A percentile compares a stretch with the other conserved stretches of the same genome.
Conservation (phyloP, 225 moss, liverwort and hornwort genomes). For the Anthoceros angustus region DNA sequence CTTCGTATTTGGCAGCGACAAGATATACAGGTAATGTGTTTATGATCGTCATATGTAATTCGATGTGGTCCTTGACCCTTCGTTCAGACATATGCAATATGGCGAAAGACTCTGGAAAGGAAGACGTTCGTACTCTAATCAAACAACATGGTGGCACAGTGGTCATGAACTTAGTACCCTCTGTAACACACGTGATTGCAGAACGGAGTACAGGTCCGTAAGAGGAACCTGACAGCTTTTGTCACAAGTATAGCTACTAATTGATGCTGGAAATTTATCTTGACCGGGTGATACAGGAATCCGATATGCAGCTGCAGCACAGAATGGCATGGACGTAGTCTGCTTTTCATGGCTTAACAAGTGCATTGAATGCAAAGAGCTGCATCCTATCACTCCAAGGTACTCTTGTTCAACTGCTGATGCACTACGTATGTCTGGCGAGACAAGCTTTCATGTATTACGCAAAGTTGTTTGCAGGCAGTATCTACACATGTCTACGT, state of each 20-base stretch:
- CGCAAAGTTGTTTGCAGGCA: not conserved
- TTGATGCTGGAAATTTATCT: not conserved
- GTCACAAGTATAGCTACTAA: not conserved
- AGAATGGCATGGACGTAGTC: conserved; percentile 11
- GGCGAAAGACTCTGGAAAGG: not conserved
- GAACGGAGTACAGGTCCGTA: conserved; percentile 8
- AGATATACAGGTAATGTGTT: not conserved
- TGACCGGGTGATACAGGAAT: conserved; percentile 9
- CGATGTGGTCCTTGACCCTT: conserved; percentile 4
- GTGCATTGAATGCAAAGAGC: conserved; percentile 7
- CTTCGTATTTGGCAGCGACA: not conserved
- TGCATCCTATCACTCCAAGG: conserved; percentile 11
- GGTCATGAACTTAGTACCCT: conserved; percentile 10
- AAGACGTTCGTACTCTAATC: conserved; percentile 8
- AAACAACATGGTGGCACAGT: conserved; percentile 13
- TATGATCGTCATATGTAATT: too few species aligned
- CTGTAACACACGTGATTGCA: conserved; percentile 16
- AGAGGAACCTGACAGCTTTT: not conserved
- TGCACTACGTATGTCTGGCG: not conserved
- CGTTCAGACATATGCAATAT: conserved; percentile 14
- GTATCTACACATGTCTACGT: not conserved
- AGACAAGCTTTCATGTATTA: not conserved
- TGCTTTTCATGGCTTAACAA: conserved; percentile 9
- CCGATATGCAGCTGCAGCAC: conserved; percentile 12
- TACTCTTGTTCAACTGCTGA: not conserved